Base-by-base conservation (phyloP, 1,284 basidiomycete species). In the Fomitiporia mediterranea region DNA sequence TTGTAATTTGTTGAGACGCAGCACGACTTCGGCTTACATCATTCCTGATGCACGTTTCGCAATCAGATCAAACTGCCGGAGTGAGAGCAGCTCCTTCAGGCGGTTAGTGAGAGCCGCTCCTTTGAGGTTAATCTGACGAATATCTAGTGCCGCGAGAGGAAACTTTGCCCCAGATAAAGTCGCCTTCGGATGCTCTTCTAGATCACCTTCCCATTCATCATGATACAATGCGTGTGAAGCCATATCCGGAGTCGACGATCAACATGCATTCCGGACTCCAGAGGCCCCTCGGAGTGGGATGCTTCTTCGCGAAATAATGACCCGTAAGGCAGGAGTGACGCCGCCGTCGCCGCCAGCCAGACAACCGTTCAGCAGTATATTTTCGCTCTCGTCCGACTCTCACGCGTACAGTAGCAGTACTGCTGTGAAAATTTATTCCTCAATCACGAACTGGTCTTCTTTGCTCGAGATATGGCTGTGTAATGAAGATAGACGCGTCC, bases 21-120 rank as follows among this genome's bases (percentile, higher is more conserved):
- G 69, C 91, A 92, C 91, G 94, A 11, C 79, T 72, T 67, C 91
- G 91, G 68, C 96, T 94, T 64, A 94, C 87, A 61, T 90, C 81
- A 71, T 94, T 94, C 72, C 96, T 88, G 65, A 98, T 87, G 70
- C 88, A 83, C 0, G 91, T 94, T 72, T 97, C 90, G 67, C 98
- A 83, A 94, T 94, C 90, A 98, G 93, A 70, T 98, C 94, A 89
- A 91, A 96, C 67, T 98, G 95, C 30, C 93, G 84, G 70, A 92
- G 98, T 9, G 93, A 96, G 9, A 96, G 83, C 49, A 94, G 79
- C 67, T 95, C 91, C 66, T 98, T 97, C 35, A 98, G 79, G 53
- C 96, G 89, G 71, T 97, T 98, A 25, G 95, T 98, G 55, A 98
- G 71, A 11, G 98, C 77, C 71, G 97, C 97, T 51, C 95, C 95